These are phyloP conservation scores for Triticum dicoccoides DNA, from an alignment of 176 grass and related monocot genomes.

Conservation along the genomic window DNA sequence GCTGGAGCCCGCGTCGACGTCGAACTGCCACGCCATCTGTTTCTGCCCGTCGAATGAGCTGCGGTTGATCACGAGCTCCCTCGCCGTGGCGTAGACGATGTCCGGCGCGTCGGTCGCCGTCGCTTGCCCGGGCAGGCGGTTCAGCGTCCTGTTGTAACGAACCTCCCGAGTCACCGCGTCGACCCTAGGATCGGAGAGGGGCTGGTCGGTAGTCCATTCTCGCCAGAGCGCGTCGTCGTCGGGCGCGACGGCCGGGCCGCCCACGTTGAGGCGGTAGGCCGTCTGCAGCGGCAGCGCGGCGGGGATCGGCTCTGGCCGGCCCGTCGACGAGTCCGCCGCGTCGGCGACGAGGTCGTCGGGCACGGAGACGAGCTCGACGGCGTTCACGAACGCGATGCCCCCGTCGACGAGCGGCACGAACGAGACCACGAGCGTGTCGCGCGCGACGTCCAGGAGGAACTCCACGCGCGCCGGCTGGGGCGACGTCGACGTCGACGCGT, in stretches of 20 bases:
- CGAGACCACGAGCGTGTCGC: slow-evolving; percentile 55
- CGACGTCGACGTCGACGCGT: background rate
- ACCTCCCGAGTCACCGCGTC: background rate
- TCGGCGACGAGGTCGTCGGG: slow-evolving; percentile 43
- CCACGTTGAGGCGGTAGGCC: slow-evolving; percentile 55
- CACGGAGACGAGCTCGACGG: slow-evolving; percentile 67
- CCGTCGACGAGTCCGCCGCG: background rate
- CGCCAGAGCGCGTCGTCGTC: slow-evolving; percentile 59
- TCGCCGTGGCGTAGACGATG: slow-evolving; percentile 57
- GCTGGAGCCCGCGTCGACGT: slow-evolving; percentile 13
- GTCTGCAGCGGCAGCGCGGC: slow-evolving; percentile 47
- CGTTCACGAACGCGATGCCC: slow-evolving; percentile 71
- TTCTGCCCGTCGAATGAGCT: background rate
- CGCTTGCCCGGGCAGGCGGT: slow-evolving; percentile 26
- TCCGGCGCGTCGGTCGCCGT: slow-evolving; percentile 50
- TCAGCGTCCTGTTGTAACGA: background rate
- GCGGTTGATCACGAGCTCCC: slow-evolving; percentile 21
- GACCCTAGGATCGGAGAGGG: background rate
- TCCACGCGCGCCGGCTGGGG: slow-evolving; percentile 39
- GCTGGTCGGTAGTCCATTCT: slow-evolving; percentile 48
- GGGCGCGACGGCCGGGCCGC: slow-evolving; percentile 38
- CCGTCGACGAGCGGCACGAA: slow-evolving; percentile 56
- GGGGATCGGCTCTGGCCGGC: background rate
- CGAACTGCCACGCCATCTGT: slow-evolving; percentile 67
- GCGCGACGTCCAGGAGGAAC: slow-evolving; percentile 48